Evolutionary conservation across 768 basidiomycete genomes (phyloP), one percentile per base, ranked within the genome.

Genomic region (Termitomyces sp.): DNA sequence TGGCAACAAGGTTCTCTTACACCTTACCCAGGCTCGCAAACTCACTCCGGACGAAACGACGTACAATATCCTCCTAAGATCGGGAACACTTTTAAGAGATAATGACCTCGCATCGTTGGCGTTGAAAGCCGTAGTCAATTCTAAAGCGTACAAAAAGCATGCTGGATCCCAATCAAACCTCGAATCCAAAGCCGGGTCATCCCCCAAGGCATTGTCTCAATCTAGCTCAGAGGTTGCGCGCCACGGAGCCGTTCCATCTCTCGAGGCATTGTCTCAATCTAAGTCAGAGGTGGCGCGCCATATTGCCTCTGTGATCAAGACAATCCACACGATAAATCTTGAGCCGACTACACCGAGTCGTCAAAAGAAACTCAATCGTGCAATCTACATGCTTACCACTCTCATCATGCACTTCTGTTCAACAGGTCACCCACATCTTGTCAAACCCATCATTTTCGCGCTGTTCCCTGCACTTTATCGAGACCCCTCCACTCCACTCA

Each of bases 1-100:
- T 26, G 86, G 81, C 0, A 67, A 76, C 14, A 60, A 66, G 13
- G 70, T 90, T 14, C 66, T 89, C 11, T 60, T 78, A 13, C 81
- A 88, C 62, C 85, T 90, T 82, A 72, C 71, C 20, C 61, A 70
- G 18, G 59, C 71, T 2, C 76, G 81, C 16, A 57, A 70, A 8
- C 63, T 86, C 16, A 58, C 70, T 36, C 84, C 85, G 0, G 72
- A 79, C 58, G 71, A 71, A 9, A 66, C 70, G 20, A 87, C 87
- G 0, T 79, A 77, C 66, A 87, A 86, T 61, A 81, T 83, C 35
- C 67, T 89, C 20, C 59, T 88, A 8, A 76, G 83, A n/a, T 76
- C 80, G 1, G 79, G 77, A 3, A 78, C 83, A 2, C 68, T 85
- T 26, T 49, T 86, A 62, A 74, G 79, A 18, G 66, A 74, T 54